A percentile compares a stretch with the other conserved stretches of the same genome.
These are phyloP conservation scores for Spathaspora hagerdaliae DNA, from an alignment of 805 yeast species.

Conservation along the genomic window DNA sequence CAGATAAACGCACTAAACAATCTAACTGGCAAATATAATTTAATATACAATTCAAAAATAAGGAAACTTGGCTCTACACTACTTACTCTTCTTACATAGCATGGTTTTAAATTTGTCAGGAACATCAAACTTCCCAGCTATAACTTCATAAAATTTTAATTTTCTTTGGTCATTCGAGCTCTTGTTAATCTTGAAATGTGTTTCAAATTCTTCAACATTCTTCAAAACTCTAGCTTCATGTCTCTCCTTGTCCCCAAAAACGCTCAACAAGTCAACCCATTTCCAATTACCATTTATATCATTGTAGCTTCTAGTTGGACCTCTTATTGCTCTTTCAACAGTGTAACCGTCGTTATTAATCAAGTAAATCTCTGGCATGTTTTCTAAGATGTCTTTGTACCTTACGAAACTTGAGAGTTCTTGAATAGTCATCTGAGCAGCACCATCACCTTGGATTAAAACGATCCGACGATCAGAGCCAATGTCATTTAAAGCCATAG, in stretches of 20 bases:
- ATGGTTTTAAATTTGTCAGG: conserved; percentile 17
- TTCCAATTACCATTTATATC: conserved; percentile 81
- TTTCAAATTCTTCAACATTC: conserved; percentile 17
- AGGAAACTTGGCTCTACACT: background rate
- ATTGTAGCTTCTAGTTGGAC: conserved; percentile 72
- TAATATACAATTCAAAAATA: too few species aligned
- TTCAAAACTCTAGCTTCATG: conserved; percentile 19
- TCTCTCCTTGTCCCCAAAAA: conserved; percentile 50
- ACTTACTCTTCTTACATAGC: conserved; percentile 3
- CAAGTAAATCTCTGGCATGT: conserved; percentile 62
- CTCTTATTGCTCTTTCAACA: conserved; percentile 82
- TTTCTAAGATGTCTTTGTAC: conserved; percentile 35
- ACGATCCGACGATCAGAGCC: conserved; percentile 52
- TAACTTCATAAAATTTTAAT: conserved; percentile 21
- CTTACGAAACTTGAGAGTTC: conserved; percentile 68
- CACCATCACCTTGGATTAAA: conserved; percentile 86
- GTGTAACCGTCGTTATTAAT: conserved; percentile 88
- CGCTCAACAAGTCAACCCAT: conserved; percentile 65
- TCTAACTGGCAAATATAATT: too few species aligned
- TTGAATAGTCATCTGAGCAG: conserved; percentile 92
- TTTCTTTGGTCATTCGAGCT: conserved; percentile 1
- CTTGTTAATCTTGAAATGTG: background rate
- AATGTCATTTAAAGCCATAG: conserved; percentile 64
- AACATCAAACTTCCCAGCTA: conserved; percentile 22
- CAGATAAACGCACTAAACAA: too few species aligned